These are phyloP conservation scores for Trichoderma aggressivum DNA, from an alignment of 2,329 filamentous ascomycete species.

Conservation along the genomic window DNA sequence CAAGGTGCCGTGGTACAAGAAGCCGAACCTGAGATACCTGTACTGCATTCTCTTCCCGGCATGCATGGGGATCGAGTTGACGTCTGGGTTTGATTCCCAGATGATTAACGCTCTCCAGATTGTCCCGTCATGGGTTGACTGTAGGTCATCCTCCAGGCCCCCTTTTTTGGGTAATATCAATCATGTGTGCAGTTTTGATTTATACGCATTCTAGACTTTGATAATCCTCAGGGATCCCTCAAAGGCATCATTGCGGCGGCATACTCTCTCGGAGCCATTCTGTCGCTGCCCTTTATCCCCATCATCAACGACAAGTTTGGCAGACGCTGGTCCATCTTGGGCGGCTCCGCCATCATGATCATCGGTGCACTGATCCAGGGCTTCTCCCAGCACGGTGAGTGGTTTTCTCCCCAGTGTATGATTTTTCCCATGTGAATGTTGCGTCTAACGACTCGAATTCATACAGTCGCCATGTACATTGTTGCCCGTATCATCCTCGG, in stretches of 20 bases:
- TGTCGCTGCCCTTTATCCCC: conserved; percentile 2
- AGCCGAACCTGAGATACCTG: conserved; percentile 2
- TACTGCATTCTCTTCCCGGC: conserved; percentile 6
- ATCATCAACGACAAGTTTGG: conserved; percentile 1
- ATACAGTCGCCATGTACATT: conserved; percentile 1
- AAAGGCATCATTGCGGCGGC: not conserved
- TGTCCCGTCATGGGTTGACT: conserved; percentile 1
- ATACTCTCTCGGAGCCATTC: not conserved
- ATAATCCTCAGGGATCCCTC: not conserved
- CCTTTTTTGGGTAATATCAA: not conserved
- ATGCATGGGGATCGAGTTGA: conserved; percentile 3
- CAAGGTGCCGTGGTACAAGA: not conserved
- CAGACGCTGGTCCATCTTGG: not conserved
- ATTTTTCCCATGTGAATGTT: fast-evolving
- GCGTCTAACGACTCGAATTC: not conserved
- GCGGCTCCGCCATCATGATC: not conserved
- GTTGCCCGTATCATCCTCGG: conserved; percentile 3
- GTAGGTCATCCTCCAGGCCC: not conserved
- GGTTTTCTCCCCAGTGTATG: too few relatives aligned
- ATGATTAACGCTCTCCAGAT: conserved; percentile 8
- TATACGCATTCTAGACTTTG: not conserved
- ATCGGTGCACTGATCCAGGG: not conserved
- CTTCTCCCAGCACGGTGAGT: not conserved
- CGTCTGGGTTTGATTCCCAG: conserved; percentile 6
- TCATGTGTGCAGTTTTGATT: not conserved